Evolutionary conservation across 169 alveolate species (phyloP), one percentile per base, ranked within the genome.

Genomic region (Plasmodium adleri): DNA sequence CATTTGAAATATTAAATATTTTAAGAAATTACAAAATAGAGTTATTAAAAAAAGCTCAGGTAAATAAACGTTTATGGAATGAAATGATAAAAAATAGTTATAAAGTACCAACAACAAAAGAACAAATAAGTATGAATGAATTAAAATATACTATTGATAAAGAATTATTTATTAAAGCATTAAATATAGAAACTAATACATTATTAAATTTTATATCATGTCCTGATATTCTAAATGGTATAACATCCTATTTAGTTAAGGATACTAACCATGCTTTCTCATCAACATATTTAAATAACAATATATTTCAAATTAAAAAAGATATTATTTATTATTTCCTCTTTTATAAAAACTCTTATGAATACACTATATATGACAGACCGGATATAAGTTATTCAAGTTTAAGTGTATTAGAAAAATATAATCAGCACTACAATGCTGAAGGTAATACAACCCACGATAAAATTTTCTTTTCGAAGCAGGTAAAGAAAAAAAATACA

Each of bases 381-480:
- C 86, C 91, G 0, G 91, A 83, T 28, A 83, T 83, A 52, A 83
- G 91, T 20, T 83, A 58, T 39, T 83, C 91, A 67, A 83, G 91
- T 22, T 43, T 83, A n/a, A 12, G 54, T 58, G 73, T 59, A n/a
- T 70, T 83, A 6, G 91, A 83, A 8, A 71, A 72, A 22, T 83
- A 26, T 49, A 83, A 83, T 22, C 91, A 83, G 17, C 62, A 71
- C 13, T 83, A 54, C 47, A 72, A 63, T 50, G 52, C 15, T 52
- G 50, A 58, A 3, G 12, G 39, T 15, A 28, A 50, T 6, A 58
- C 70, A 15, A 9, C 70, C 1, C 54, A 58, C 73, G 91, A 83
- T n/a, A 26, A 66, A 0, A 56, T 68, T 5, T 83, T 83, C 28
- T 83, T 54, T 49, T 43, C 71, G 8, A 50, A 70, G 17, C 72